phyloP scores from a whole-genome alignment of 139 green algal species.

The Bryopsis sp. region DNA sequence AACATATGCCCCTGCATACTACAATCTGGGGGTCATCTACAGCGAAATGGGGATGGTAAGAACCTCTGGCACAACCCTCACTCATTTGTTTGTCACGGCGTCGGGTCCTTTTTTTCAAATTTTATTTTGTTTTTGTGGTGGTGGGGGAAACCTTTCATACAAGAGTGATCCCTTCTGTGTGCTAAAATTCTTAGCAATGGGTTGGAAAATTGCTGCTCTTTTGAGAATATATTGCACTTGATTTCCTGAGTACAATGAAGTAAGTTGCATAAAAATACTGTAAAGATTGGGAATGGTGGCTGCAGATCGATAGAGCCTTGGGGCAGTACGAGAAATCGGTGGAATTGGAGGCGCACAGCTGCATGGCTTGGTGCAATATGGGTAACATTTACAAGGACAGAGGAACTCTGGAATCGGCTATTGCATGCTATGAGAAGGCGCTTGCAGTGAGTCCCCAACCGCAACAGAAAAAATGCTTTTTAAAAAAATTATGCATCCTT shows the following conservation, averaged over 20 bases:
- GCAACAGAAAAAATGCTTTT: not conserved
- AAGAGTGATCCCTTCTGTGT: not conserved
- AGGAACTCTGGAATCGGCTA: slow-evolving; percentile 59
- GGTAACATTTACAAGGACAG: slow-evolving; percentile 66
- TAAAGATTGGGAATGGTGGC: not conserved
- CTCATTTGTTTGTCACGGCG: not conserved
- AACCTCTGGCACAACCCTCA: not conserved
- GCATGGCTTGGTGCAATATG: slow-evolving; percentile 89
- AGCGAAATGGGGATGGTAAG: slow-evolving; percentile 45
- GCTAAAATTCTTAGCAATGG: not conserved
- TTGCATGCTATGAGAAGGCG: slow-evolving; percentile 71
- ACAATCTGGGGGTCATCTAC: slow-evolving; percentile 89
- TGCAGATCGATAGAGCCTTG: slow-evolving; percentile 26
- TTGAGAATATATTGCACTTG: not conserved
- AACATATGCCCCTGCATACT: slow-evolving; percentile 64
- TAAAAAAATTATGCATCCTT: not conserved
- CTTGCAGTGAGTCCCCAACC: slow-evolving; percentile 26
- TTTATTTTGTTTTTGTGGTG: not conserved
- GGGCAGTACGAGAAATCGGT: slow-evolving; percentile 32
- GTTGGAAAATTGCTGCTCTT: not conserved
- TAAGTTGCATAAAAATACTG: not conserved
- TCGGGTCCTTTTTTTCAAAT: not conserved
- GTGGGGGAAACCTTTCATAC: not conserved
- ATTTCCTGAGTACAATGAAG: not conserved
- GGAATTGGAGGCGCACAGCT: slow-evolving; percentile 46